Evolutionary conservation across 352 stramenopile genomes (phyloP).

Genomic region (Phytopythium mirpurense): DNA sequence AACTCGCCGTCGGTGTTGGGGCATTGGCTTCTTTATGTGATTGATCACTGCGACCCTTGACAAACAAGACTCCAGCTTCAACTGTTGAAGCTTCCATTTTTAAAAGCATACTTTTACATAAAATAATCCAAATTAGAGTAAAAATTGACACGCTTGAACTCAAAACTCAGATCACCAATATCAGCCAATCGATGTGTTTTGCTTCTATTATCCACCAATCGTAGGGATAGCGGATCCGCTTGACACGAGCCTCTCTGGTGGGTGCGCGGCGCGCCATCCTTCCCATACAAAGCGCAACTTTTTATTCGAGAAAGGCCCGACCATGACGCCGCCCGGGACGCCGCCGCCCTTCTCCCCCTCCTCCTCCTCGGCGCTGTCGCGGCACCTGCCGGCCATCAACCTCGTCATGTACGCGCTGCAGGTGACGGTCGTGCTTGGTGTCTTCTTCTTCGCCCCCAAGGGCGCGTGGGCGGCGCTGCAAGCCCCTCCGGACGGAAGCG

Average conservation of each 20-base stretch:
- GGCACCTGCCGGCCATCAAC: constrained; percentile 25
- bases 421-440: constrained; percentile 13
- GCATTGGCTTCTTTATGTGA: too few relatives aligned
- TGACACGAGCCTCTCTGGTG: too few relatives aligned
- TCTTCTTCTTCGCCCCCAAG: constrained; percentile 28
- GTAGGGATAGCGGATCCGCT: background rate
- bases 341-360: background rate
- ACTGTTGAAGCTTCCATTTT: too few relatives aligned
- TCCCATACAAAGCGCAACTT: background rate
- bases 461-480: constrained; percentile 19
- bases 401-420: constrained; percentile 26
- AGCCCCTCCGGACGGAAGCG: too few relatives aligned
- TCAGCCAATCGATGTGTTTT: background rate
- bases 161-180: background rate
- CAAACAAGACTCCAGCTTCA: too few relatives aligned
- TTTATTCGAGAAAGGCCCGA: background rate
- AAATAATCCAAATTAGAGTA: too few relatives aligned
- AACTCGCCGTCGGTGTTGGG: too few relatives aligned
- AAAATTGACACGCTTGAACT: background rate
- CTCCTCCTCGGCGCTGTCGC: constrained; percentile 11
- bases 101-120: too few relatives aligned
- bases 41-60: too few relatives aligned
- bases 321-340: constrained; percentile 1
- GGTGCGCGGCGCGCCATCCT: too few relatives aligned
- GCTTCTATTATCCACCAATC: background rate